Base-by-base conservation (phyloP, 1,284 basidiomycete species). In the Rhodotorula sp. region DNA sequence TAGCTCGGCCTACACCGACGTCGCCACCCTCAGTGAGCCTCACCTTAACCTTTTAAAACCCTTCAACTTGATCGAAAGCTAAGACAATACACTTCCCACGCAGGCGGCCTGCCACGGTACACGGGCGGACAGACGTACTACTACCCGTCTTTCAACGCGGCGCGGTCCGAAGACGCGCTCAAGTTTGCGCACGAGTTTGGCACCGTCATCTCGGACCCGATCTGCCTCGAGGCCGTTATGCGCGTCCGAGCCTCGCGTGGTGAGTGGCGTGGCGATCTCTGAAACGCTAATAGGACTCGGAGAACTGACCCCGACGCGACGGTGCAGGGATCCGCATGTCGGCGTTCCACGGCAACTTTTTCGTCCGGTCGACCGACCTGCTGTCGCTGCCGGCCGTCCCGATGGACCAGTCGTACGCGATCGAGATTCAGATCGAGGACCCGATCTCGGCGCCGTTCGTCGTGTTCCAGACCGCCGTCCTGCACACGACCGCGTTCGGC, bases 291-390 rank as follows among this genome's bases (percentile, higher is more conserved):
- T 34, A 34, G 34, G 34, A 34, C 5, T 34, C 34, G 34, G 43
- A n/a, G 3, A 14, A n/a, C 50, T 54, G 38, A 62, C 61, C 12
- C 12, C 21, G 14, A 31, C 47, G 31, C 5, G 12, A 10, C 26
- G 43, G 34, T 6, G 47, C 78, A 89, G 92, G 95, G 70, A 84
- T 99, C 67, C 90, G 97, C 69, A 94, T 98, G 90, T 90, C 93
- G 8, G 92, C 93, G 2, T 99, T 97, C 90, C 94, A 99, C 79
- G 97, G 97, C 77, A 99, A 99, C 85, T 99, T 99, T 85, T 99
- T 99, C 81, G 94, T 98, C 65, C 90, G 97, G 63, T 97, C 95
- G 18, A 98, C 95, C 48, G 97, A 99, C 83, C 85, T 99, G 49
- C 86, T 99, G 48, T 94, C 95, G 5, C 90, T 99, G 86, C 95